phyloP scores from a whole-genome alignment of 306 rosid species.

The Trichosanthes truncata region DNA sequence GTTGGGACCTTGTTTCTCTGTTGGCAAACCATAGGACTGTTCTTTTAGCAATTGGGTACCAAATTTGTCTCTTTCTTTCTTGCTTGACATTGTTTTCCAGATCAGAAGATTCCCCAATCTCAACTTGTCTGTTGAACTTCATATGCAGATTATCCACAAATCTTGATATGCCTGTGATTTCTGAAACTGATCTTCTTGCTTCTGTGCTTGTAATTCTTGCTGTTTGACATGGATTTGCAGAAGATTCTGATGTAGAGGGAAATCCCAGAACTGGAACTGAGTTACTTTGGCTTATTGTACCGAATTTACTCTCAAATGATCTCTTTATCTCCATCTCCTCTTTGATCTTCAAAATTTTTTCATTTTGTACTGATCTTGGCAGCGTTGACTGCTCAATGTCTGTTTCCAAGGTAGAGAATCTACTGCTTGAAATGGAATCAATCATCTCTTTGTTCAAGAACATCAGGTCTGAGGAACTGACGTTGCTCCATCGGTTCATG shows the following conservation, averaged over 20 bases:
- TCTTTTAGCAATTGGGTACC: conserved; percentile 83
- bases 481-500: conserved; percentile 80
- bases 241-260: conserved; percentile 15
- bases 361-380: conserved; percentile 15
- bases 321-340: conserved; percentile 64
- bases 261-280: conserved; percentile 16
- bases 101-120: conserved; percentile 26
- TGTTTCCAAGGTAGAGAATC: conserved; percentile 37
- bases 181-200: conserved; percentile 63
- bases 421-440: conserved; percentile 39
- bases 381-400: not conserved
- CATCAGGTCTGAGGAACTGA: conserved; percentile 81
- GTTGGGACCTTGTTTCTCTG: conserved; percentile 58
- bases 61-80: conserved; percentile 56
- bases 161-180: conserved; percentile 64
- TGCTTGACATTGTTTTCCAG: conserved; percentile 35
- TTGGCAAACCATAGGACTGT: conserved; percentile 90
- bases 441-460: conserved; percentile 77
- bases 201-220: conserved; percentile 18
- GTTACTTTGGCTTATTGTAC: conserved; percentile 18
- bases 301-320: conserved; percentile 46
- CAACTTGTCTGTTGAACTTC: conserved; percentile 11
- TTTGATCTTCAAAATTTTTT: conserved; percentile 34
- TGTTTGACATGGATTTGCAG: conserved; percentile 9
- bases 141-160: conserved; percentile 27